Percentiles rank a stretch among this genome's conserved stretches.
These are phyloP conservation scores for Myochromella boudieri DNA, from an alignment of 768 basidiomycete genomes.

Conservation along the genomic window DNA sequence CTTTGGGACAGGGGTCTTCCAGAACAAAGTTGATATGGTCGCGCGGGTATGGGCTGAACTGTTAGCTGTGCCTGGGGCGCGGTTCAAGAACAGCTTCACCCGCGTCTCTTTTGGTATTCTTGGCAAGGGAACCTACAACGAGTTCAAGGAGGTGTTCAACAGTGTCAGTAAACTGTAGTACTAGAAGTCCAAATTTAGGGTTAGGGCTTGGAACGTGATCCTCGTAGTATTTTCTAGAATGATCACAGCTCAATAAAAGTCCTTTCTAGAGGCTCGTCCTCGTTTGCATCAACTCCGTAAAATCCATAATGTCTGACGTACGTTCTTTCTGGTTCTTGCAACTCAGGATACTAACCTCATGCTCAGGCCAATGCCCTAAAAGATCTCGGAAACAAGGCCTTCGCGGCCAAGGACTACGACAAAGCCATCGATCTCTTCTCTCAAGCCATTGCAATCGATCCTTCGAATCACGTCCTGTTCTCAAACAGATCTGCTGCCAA, in stretches of 20 bases:
- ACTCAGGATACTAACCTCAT: slow-evolving; percentile 3
- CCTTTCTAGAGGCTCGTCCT: no score
- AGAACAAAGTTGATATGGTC: slow-evolving; percentile 57
- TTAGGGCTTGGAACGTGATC: slow-evolving; percentile 26
- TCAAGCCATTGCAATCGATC: slow-evolving; percentile 81
- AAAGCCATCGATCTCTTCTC: slow-evolving; percentile 82
- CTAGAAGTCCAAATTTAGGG: slow-evolving; percentile 22
- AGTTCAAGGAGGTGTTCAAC: slow-evolving; percentile 21
- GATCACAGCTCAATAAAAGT: slow-evolving; percentile 18
- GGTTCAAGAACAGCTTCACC: slow-evolving; percentile 61
- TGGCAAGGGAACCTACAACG: slow-evolving; percentile 27
- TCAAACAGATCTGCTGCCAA: slow-evolving; percentile 93
- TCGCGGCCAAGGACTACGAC: slow-evolving; percentile 90
- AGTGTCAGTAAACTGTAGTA: no score
- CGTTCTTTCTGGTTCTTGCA: slow-evolving; percentile 18
- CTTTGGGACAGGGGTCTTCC: slow-evolving; percentile 80
- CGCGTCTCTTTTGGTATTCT: slow-evolving; percentile 66
- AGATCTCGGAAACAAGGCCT: slow-evolving; percentile 94
- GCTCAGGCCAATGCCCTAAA: slow-evolving; percentile 63
- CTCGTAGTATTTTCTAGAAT: slow-evolving; percentile 29
- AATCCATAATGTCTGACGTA: slow-evolving; percentile 50
- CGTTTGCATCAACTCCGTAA: no score
- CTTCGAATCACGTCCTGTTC: slow-evolving; percentile 83
- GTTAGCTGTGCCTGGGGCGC: slow-evolving; percentile 43
- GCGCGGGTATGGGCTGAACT: slow-evolving; percentile 68